Evolutionary conservation across 2,329 filamentous ascomycete species (phyloP).

Genomic region (Fonsecaea nubica): DNA sequence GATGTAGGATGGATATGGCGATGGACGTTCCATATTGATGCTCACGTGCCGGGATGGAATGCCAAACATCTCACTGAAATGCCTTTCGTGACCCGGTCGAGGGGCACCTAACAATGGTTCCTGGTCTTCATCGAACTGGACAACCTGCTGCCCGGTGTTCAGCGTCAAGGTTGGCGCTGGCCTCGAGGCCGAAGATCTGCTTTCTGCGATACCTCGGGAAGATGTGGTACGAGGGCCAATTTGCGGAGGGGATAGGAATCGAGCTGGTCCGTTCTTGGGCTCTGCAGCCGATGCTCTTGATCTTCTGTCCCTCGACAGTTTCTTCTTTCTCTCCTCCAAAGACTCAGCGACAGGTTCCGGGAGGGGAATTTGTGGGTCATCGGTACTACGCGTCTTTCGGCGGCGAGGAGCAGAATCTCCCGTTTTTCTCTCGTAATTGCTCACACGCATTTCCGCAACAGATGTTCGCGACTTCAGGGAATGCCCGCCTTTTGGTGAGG

Average conservation of each 20-base stretch:
- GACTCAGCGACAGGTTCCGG: slow-evolving; percentile 20
- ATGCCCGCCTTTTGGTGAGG: not conserved
- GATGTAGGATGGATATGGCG: slow-evolving; percentile 17
- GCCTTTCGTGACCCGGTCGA: slow-evolving; percentile 33
- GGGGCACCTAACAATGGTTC: slow-evolving; percentile 13
- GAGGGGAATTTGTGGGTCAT: slow-evolving; percentile 4
- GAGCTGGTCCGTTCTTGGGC: not conserved
- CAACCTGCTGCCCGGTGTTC: slow-evolving; percentile 18
- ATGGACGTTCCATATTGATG: slow-evolving; percentile 26
- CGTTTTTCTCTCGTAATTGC: not conserved
- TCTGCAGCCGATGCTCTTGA: not conserved
- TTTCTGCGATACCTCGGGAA: not conserved
- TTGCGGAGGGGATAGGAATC: slow-evolving; percentile 16
- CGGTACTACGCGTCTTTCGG: slow-evolving; percentile 14
- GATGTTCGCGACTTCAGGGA: slow-evolving; percentile 2
- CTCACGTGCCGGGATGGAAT: slow-evolving; percentile 33
- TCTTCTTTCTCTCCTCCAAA: slow-evolving; percentile 9
- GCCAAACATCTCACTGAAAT: slow-evolving; percentile 36
- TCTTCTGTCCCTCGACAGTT: slow-evolving; percentile 3
- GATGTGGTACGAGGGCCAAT: slow-evolving; percentile 21
- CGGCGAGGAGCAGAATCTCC: not conserved
- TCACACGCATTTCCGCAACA: not conserved
- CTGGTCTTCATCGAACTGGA: slow-evolving; percentile 25
- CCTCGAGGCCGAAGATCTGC: not conserved
- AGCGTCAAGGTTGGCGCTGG: slow-evolving; percentile 13